These are phyloP conservation scores for Macrolepiota albuminosa DNA, from an alignment of 768 basidiomycete species.

Conservation along the genomic window DNA sequence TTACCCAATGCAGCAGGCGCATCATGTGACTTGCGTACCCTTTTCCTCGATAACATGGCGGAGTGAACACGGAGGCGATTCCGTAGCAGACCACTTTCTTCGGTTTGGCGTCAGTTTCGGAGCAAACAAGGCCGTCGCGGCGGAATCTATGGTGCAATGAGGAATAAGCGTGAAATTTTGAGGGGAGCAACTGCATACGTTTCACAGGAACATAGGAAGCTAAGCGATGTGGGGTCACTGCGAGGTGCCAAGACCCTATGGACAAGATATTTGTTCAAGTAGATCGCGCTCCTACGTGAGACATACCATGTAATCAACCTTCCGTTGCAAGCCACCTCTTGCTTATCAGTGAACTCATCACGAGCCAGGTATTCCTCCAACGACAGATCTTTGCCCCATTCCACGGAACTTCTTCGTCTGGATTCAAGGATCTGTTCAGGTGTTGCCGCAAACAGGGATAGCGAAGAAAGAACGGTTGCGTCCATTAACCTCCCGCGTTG, in stretches of 20 bases:
- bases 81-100: constrained; percentile 42
- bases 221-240: constrained; percentile 41
- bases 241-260: constrained; percentile 56
- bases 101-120: constrained; percentile 7
- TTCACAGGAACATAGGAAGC: constrained; percentile 58
- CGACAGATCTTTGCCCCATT: constrained; percentile 42
- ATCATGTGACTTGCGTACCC: constrained; percentile 65
- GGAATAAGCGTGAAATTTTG: not conserved
- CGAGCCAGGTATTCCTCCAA: constrained; percentile 42
- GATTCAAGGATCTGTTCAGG: constrained; percentile 37
- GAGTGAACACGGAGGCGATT: constrained; percentile 56
- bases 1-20: constrained; percentile 55
- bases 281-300: not conserved
- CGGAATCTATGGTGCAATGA: constrained; percentile 18
- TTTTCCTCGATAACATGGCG: constrained; percentile 39
- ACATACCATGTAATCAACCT: constrained; percentile 25
- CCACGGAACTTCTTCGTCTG: constrained; percentile 29
- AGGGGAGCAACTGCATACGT: constrained; percentile 35
- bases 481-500: not conserved
- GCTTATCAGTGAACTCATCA: constrained; percentile 32
- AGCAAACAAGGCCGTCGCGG: constrained; percentile 26
- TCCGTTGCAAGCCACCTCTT: constrained; percentile 41
- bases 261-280: not conserved
- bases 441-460: constrained; percentile 47
- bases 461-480: constrained; percentile 10